These are phyloP conservation scores for Trypanosoma avium DNA, from an alignment of 208 protist species.

Conservation along the genomic window DNA sequence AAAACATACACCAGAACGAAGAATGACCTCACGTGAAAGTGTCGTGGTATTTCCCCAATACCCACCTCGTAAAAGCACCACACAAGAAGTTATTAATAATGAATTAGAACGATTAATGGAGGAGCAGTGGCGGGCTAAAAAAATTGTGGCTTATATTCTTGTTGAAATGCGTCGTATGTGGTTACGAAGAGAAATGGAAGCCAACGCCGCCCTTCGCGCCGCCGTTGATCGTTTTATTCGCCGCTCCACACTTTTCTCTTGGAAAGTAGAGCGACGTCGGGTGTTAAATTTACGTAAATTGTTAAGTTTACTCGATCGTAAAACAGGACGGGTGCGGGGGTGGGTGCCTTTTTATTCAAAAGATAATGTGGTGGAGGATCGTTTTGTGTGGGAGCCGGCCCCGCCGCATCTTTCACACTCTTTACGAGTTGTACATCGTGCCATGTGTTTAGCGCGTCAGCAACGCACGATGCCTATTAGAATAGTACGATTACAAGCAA, in stretches of 20 bases:
- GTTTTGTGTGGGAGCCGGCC: slow-evolving; percentile 17
- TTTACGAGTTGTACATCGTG: slow-evolving; percentile 37
- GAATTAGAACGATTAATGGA: slow-evolving; percentile 68
- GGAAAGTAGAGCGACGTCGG: slow-evolving; percentile 66
- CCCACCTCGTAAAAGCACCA: not conserved
- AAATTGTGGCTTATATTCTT: slow-evolving; percentile 67
- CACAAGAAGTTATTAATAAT: not conserved
- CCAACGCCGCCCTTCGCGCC: slow-evolving; percentile 37
- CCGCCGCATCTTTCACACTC: slow-evolving; percentile 22
- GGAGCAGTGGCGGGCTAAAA: slow-evolving; percentile 80
- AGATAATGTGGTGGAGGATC: slow-evolving; percentile 52
- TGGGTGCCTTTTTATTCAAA: slow-evolving; percentile 80
- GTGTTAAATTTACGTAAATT: slow-evolving; percentile 78
- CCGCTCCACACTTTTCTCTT: slow-evolving; percentile 42
- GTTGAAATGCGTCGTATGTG: slow-evolving; percentile 75
- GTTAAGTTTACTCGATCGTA: slow-evolving; percentile 71
- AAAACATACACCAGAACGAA: too few relatives aligned
- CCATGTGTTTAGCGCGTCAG: slow-evolving; percentile 64
- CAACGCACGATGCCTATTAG: slow-evolving; percentile 62
- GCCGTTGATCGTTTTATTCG: slow-evolving; percentile 36
- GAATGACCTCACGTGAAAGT: not conserved
- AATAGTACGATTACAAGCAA: slow-evolving; percentile 44
- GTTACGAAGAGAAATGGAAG: slow-evolving; percentile 46
- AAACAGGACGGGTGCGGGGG: slow-evolving; percentile 37
- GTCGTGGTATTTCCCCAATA: not conserved